phyloP scores from a whole-genome alignment of 2,329 filamentous ascomycete species.

The Curvularia hawaiiensis region DNA sequence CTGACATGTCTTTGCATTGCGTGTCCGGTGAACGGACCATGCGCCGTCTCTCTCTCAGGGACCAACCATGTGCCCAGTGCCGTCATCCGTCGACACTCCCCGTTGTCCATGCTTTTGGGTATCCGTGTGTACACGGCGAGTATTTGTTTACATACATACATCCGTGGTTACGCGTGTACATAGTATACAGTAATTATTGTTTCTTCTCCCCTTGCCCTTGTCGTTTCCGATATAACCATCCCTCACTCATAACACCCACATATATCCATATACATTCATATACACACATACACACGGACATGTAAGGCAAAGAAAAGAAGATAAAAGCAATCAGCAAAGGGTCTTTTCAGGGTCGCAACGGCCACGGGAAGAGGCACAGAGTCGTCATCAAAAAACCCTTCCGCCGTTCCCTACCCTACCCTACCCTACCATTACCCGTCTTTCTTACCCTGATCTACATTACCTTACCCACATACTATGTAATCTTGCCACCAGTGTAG shows the following conservation, averaged over 20 bases:
- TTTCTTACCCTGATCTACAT: background rate
- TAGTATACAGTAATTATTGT: background rate
- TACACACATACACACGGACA: background rate
- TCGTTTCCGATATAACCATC: background rate
- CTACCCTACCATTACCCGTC: background rate
- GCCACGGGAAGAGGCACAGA: background rate
- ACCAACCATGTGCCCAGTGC: background rate
- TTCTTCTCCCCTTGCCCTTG: background rate
- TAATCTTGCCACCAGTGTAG: background rate
- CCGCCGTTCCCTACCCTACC: background rate
- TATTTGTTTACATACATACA: background rate
- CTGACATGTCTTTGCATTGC: background rate
- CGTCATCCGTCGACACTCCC: background rate
- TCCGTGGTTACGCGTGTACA: background rate
- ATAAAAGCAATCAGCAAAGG: background rate
- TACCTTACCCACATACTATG: background rate
- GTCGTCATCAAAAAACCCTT: background rate
- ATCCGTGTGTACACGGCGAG: background rate
- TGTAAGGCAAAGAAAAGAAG: background rate
- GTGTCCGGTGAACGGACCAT: background rate
- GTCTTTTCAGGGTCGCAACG: background rate
- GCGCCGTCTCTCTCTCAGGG: background rate
- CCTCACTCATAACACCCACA: background rate
- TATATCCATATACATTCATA: too few relatives aligned
- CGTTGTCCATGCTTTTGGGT: background rate